Base-by-base conservation (phyloP, 2,329 filamentous ascomycete species). In the Verticillium albo-atrum region DNA sequence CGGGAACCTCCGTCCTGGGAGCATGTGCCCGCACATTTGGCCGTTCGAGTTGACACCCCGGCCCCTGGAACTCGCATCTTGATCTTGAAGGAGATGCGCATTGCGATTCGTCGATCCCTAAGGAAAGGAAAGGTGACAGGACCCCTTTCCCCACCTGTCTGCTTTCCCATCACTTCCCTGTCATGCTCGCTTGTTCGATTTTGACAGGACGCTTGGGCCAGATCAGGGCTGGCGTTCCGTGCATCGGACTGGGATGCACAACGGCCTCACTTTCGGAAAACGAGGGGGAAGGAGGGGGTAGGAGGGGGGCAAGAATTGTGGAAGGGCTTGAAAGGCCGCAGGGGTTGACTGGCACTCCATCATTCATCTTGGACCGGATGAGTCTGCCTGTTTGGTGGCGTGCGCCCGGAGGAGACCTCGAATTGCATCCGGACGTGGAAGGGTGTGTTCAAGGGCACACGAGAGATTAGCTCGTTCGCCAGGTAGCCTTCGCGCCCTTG, bases 191-290 rank as follows among this genome's bases (percentile, higher is more conserved):
- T 50, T 28, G 26, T 30, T 53, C 51, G 51, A 53, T 53, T 53
- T 53, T 53, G 51, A 53, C 51, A 53, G 42, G 51, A 53, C 51
- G 51, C 51, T 53, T 53, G 51, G 51, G 51, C 51, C 51, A 17
- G 25, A 53, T 53, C 25, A 28, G 25, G 20, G 26, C 23, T 30
- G 51, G 51, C 25, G 25, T 28, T 27, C 25, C 51, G 17, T 23
- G 20, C 20, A 23, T 50, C 20, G 20, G n/a, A 25, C 42, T 10
- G 42, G 42, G 42, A 50, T 50, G 42, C 42, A 50, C 20, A 10
- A 50, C 20, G 42, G n/a, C 42, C 6, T 32, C 30, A 10, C 30
- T 10, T 32, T 32, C 30, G 30, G 30, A 32, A 14, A 32, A 32
- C 30, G 30, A 32, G 30, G n/a, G n/a, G n/a, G n/a, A n/a, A n/a